Percentiles rank a stretch among this genome's conserved stretches.
phyloP scores from a whole-genome alignment of 2,329 filamentous ascomycete genomes.

The Colletotrichum eleusines region DNA sequence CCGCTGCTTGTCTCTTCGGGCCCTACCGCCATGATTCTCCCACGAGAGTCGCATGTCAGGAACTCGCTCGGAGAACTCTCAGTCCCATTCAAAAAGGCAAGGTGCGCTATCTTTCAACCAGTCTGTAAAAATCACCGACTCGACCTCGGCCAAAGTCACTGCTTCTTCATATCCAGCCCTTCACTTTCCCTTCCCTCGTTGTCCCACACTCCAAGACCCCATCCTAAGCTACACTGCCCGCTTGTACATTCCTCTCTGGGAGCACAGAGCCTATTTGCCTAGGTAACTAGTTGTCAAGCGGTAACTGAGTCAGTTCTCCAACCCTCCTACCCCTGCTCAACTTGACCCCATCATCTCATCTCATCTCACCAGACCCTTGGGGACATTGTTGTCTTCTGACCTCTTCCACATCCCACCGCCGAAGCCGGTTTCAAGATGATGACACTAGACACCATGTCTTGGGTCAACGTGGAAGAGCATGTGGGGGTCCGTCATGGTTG shows the following conservation, averaged over 20 bases:
- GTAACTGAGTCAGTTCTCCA: constrained; percentile 1
- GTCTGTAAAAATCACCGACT: too few species aligned
- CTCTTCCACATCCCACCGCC: not conserved
- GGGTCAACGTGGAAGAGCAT: not conserved
- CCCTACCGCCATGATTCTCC: not conserved
- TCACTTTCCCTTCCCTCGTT: not conserved
- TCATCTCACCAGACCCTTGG: not conserved
- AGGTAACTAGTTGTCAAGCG: constrained; percentile 2
- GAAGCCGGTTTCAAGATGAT: not conserved
- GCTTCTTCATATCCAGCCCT: not conserved
- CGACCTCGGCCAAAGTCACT: not conserved
- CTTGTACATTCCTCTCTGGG: not conserved
- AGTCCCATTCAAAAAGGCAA: not conserved
- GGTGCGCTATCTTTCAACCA: not conserved
- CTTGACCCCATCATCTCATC: not conserved
- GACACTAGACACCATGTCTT: too few species aligned
- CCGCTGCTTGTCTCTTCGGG: not conserved
- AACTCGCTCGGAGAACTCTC: not conserved
- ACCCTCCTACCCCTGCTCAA: constrained; percentile 14
- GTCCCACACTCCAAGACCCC: not conserved
- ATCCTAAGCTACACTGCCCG: not conserved
- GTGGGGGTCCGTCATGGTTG: not conserved
- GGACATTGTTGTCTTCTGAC: too few species aligned
- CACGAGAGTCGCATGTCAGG: not conserved
- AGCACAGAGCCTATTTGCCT: not conserved